Evolutionary conservation across 2,329 filamentous ascomycete genomes (phyloP).

Genomic region (Microsporum canis): DNA sequence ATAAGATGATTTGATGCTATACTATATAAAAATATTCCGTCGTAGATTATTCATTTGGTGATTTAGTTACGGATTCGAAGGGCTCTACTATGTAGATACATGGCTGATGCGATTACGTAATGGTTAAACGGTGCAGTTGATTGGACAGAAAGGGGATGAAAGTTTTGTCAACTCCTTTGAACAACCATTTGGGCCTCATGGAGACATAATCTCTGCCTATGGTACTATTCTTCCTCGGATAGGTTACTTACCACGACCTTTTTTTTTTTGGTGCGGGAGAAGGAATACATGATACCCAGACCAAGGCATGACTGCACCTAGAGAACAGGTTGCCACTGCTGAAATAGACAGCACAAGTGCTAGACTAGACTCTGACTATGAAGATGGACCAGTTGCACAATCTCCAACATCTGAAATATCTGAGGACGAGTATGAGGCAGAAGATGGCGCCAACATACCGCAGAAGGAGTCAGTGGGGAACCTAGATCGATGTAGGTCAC

Average conservation of each 20-base stretch:
- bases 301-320: not conserved
- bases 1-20: not conserved
- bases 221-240: not conserved
- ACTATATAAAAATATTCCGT: not conserved
- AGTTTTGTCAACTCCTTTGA: too few relatives aligned
- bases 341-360: not conserved
- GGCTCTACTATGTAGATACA: too few relatives aligned
- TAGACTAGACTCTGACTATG: not conserved
- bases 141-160: too few relatives aligned
- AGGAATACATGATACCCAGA: not conserved
- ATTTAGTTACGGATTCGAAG: not conserved
- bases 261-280: not conserved
- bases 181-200: too few relatives aligned
- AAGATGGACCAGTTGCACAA: not conserved
- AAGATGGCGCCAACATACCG: constrained; percentile 6
- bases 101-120: too few relatives aligned
- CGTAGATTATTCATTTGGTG: not conserved
- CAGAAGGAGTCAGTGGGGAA: not conserved
- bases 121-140: too few relatives aligned
- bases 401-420: constrained; percentile 10
- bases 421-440: constrained; percentile 17
- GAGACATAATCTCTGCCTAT: too few relatives aligned
- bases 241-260: not conserved
- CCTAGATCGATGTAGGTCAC: not conserved
- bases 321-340: not conserved